Conservation (phyloP, 1,284 basidiomycete species). For the Malassezia caprae region DNA sequence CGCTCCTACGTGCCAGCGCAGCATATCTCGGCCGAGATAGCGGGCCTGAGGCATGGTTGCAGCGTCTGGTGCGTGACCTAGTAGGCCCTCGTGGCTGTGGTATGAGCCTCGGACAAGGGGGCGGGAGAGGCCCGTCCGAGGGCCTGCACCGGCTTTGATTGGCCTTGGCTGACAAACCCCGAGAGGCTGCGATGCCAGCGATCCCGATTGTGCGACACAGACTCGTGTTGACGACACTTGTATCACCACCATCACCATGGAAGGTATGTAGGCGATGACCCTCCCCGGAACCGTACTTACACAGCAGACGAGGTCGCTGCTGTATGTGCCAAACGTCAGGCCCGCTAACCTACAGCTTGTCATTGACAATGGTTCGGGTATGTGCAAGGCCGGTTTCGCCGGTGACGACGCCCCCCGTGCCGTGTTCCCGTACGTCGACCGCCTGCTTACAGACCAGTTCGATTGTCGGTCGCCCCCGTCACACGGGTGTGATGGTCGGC, state of each 20-base stretch:
- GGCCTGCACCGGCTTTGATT: conserved; percentile 1
- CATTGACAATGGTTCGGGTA: conserved; percentile 49
- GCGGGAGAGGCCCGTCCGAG: not conserved
- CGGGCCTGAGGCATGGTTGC: not conserved
- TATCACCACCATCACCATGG: conserved; percentile 12
- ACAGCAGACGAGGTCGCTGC: conserved; percentile 46
- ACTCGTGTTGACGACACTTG: not conserved
- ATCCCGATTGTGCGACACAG: conserved; percentile 1
- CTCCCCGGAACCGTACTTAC: not conserved
- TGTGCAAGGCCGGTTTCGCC: conserved; percentile 54
- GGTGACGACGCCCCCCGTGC: conserved; percentile 69
- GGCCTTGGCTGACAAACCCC: not conserved
- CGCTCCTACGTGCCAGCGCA: conserved; percentile 10
- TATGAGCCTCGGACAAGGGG: not conserved
- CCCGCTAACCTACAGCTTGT: conserved; percentile 30
- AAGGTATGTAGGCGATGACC: conserved; percentile 6
- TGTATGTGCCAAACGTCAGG: conserved; percentile 22
- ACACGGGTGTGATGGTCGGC: conserved; percentile 77
- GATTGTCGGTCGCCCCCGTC: conserved; percentile 81
- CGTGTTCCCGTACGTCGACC: conserved; percentile 56
- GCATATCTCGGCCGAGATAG: conserved; percentile 2
- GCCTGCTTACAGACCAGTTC: conserved; percentile 53
- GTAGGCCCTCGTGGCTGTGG: not conserved
- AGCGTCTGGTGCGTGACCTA: not conserved
- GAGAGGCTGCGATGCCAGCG: conserved; percentile 1